Evolutionary conservation across 352 stramenopile genomes (phyloP).

Genomic region (Phytophthora pluvialis): DNA sequence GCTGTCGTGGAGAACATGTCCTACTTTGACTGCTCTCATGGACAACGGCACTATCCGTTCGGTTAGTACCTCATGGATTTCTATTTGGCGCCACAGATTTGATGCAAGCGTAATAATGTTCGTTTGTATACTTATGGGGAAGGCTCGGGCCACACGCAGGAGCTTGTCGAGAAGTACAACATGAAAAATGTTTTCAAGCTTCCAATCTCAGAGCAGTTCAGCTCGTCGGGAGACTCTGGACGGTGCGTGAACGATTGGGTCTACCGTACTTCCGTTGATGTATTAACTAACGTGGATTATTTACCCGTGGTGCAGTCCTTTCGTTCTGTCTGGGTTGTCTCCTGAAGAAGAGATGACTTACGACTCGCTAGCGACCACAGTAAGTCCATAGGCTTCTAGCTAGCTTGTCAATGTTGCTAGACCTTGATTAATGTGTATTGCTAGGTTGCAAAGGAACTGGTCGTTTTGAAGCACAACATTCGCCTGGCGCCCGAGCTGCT

Average conservation of each 20-base stretch:
- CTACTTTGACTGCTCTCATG: slow-evolving; percentile 94
- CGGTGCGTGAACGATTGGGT: slow-evolving; percentile 45
- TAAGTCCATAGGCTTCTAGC: slow-evolving; percentile 19
- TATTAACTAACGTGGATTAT: slow-evolving; percentile 10
- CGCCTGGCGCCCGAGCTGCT: slow-evolving; percentile 77
- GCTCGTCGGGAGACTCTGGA: slow-evolving; percentile 73
- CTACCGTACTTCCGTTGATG: not conserved
- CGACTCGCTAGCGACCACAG: slow-evolving; percentile 67
- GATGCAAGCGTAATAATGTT: not conserved
- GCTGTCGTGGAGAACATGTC: slow-evolving; percentile 99
- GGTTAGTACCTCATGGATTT: slow-evolving; percentile 38
- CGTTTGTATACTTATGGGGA: not conserved
- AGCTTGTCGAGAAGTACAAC: slow-evolving; percentile 79
- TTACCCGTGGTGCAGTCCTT: slow-evolving; percentile 53
- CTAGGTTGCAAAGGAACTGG: slow-evolving; percentile 80
- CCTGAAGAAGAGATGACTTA: slow-evolving; percentile 73
- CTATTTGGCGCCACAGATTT: not conserved
- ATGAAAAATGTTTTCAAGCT: slow-evolving; percentile 90
- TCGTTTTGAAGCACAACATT: slow-evolving; percentile 78
- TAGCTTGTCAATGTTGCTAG: not conserved
- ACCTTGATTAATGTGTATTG: not conserved
- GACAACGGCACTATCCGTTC: slow-evolving; percentile 88
- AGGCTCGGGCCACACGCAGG: slow-evolving; percentile 78
- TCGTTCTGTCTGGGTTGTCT: slow-evolving; percentile 77
- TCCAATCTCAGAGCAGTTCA: slow-evolving; percentile 81